A percentile compares a stretch with the other conserved stretches of the same genome.
Conservation (phyloP, 768 basidiomycete genomes). For the Kondoa subrosea region DNA sequence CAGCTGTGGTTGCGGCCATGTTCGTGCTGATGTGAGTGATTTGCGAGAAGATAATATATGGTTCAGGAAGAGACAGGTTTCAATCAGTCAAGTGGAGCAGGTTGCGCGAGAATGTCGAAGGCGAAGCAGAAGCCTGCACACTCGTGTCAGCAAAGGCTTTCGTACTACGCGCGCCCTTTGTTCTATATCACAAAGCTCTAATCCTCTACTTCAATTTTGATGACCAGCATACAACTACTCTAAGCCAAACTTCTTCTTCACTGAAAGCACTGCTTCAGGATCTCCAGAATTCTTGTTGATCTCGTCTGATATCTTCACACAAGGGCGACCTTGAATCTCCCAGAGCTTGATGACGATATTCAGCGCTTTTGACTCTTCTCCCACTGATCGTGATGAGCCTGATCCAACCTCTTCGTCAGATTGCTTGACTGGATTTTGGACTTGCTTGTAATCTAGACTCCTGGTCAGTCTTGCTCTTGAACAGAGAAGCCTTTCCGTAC, state of each 20-base stretch:
- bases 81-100: too few species aligned
- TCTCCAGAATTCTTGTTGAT: slow-evolving; percentile 69
- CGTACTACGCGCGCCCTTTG: too few species aligned
- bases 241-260: slow-evolving; percentile 37
- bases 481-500: background rate
- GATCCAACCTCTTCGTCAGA: background rate
- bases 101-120: too few species aligned
- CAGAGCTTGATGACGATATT: slow-evolving; percentile 92
- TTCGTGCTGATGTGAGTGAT: background rate
- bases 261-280: slow-evolving; percentile 42
- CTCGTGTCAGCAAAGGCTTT: too few species aligned
- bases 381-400: background rate
- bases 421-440: slow-evolving; percentile 15
- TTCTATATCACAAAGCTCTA: too few species aligned
- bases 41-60: background rate
- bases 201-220: too few species aligned
- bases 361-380: background rate
- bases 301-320: slow-evolving; percentile 91
- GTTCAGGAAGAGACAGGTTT: too few species aligned
- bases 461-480: background rate
- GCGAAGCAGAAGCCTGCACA: too few species aligned
- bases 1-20: background rate
- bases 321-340: slow-evolving; percentile 52
- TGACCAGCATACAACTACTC: too few species aligned
- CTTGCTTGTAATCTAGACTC: slow-evolving; percentile 18